A percentile compares a stretch with the other conserved stretches of the same genome.
Evolutionary conservation across 345 rosid genomes (phyloP).

Genomic region (Triadica sebifera): DNA sequence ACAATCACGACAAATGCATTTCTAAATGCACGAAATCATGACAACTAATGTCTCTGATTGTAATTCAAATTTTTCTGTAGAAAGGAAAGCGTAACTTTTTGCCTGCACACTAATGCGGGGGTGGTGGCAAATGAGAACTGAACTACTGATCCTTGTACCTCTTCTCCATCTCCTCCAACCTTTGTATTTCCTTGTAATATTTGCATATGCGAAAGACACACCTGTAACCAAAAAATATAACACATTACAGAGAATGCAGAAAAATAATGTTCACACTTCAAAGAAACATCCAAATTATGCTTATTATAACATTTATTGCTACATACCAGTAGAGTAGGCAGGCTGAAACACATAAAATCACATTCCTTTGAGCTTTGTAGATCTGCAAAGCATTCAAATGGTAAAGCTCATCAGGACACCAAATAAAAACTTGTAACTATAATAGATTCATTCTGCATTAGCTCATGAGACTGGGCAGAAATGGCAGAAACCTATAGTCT

Average conservation of each 20-base stretch:
- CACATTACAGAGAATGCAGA: neutral
- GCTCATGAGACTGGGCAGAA: neutral
- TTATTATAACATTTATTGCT: neutral
- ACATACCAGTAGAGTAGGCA: constrained; percentile 84
- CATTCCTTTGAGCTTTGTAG: constrained; percentile 86
- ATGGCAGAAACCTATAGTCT: neutral
- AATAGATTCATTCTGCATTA: neutral
- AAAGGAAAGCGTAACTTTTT: too few relatives aligned
- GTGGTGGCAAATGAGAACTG: too few relatives aligned
- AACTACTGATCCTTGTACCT: too few relatives aligned
- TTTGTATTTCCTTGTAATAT: constrained; percentile 62
- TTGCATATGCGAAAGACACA: constrained; percentile 74
- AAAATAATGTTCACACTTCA: neutral
- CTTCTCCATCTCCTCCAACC: too few relatives aligned
- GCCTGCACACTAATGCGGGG: too few relatives aligned
- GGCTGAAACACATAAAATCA: constrained; percentile 69
- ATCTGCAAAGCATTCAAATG: constrained; percentile 43
- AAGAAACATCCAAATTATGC: neutral
- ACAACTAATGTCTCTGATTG: too few relatives aligned
- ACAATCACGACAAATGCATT: too few relatives aligned
- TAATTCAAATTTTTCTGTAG: too few relatives aligned
- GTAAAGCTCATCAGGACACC: neutral
- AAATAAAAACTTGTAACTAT: neutral
- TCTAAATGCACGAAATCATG: too few relatives aligned
- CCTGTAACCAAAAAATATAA: constrained; percentile 44